These are phyloP conservation scores for Pestalotiopsis sp. DNA, from an alignment of 2,329 filamentous ascomycete species.

Conservation along the genomic window DNA sequence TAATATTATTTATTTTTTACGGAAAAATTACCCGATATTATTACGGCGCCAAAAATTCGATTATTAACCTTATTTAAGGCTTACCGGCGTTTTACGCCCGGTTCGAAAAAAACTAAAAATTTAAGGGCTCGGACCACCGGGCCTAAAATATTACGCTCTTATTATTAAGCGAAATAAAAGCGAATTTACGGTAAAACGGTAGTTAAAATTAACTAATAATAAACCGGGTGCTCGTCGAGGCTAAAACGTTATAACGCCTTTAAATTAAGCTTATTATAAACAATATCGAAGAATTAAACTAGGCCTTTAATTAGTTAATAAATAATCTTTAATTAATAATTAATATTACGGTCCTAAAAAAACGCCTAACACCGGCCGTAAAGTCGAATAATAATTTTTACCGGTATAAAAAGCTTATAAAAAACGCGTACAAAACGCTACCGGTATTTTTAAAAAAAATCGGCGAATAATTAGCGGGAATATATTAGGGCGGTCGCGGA, in stretches of 20 bases:
- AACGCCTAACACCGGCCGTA: neutral
- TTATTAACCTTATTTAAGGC: too few relatives aligned
- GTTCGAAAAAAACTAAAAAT: too few relatives aligned
- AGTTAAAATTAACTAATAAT: neutral
- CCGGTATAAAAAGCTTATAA: too few relatives aligned
- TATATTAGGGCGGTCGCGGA: neutral
- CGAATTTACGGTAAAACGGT: too few relatives aligned
- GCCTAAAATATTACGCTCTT: neutral
- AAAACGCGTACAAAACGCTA: too few relatives aligned
- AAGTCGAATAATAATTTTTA: too few relatives aligned
- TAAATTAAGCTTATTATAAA: neutral
- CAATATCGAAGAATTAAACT: neutral
- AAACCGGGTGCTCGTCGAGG: neutral
- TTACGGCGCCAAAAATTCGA: accelerated
- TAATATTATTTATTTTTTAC: too few relatives aligned
- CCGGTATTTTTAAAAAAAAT: too few relatives aligned
- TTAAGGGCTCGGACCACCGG: too few relatives aligned
- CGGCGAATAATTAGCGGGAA: neutral
- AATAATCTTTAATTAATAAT: neutral
- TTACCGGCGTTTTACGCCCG: too few relatives aligned
- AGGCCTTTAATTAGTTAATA: neutral
- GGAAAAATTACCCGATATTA: too few relatives aligned
- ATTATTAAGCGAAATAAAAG: neutral
- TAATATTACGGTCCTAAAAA: neutral
- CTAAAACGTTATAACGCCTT: neutral